Evolutionary conservation across 352 stramenopile species (phyloP), one percentile per base, ranked within the genome.

Genomic region (Pythium sp.): DNA sequence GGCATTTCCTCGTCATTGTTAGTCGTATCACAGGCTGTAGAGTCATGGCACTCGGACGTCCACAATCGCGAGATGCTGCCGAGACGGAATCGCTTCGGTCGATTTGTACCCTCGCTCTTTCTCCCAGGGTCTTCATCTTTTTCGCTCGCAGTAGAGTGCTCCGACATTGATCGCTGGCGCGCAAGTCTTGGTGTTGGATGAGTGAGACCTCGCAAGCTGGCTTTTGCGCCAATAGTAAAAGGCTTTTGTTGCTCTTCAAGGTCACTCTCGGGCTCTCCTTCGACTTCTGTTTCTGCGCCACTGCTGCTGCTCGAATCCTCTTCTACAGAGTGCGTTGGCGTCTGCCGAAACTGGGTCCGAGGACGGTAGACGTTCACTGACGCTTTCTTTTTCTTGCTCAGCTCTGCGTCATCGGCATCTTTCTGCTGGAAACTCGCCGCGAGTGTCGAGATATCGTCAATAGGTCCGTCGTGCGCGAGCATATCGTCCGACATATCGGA

Each of bases 401-500:
- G 32, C 62, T 70, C 11, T 30, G 62, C 26, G 22, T 67, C 28
- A 2, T 73, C 58, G 0, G 56, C 46, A 4, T 79, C 73, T 54
- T 53, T 72, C 41, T 57, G 65, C 49, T 84, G 71, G 32, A 89
- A 87, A 15, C 58, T 78, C 61, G 78, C 79, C n/a, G 84, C 84
- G 30, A 92, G 80, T 9, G 78, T 79, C 6, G 82, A 86, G 2
- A 89, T 62, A 0, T 70, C 73, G 47, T 72, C 74, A 7, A 78
- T 53, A 30, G 77, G 73, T 2, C 80, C 82, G 26, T 90, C 82
- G 58, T 90, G 79, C 59, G 86, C 82, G n/a, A 87, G 66, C 80
- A 90, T 90, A 34, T 91, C 83, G 58, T 91, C 81, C 36, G 81
- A 90, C 78, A 90, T 73, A 51, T 89, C 78, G 38, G 80, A 91